Conservation (phyloP, 306 rosid genomes). For the Elaeagnus macrophylla region DNA sequence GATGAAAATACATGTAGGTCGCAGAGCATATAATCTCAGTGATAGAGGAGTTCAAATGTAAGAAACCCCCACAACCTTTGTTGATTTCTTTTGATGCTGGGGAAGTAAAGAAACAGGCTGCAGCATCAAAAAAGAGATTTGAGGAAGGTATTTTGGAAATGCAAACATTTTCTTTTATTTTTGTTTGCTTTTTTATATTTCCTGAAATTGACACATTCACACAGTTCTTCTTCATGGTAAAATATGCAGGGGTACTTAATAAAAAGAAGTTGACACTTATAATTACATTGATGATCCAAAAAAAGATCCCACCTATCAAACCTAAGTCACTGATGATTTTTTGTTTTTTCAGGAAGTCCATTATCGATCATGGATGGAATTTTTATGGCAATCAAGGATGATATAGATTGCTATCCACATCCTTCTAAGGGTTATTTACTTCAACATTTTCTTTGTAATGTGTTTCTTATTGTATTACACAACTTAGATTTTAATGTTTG, state of each 20-base stretch:
- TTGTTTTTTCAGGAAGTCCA: conserved; percentile 52
- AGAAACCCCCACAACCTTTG: conserved; percentile 52
- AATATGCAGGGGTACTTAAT: no score
- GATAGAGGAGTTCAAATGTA: conserved; percentile 44
- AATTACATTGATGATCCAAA: no score
- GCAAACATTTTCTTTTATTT: no score
- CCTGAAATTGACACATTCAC: no score
- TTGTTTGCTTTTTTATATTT: no score
- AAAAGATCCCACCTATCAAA: conserved; percentile 16
- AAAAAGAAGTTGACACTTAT: background rate
- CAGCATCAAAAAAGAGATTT: conserved; percentile 29
- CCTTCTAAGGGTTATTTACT: conserved; percentile 61
- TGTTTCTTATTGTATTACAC: background rate
- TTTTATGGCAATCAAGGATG: conserved; percentile 93
- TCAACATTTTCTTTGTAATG: background rate
- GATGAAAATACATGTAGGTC: conserved; percentile 32
- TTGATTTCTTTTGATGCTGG: conserved; percentile 70
- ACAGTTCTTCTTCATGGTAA: no score
- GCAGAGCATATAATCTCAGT: conserved; percentile 64
- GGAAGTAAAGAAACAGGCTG: conserved; percentile 40
- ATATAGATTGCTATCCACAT: conserved; percentile 80
- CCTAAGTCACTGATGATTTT: conserved; percentile 4
- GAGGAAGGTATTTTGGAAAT: conserved; percentile 38
- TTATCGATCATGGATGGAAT: conserved; percentile 88
- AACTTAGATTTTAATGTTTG: conserved; percentile 24